These are phyloP conservation scores for Porphyra umbilicalis DNA, from an alignment of 31 red algal species.

Conservation along the genomic window DNA sequence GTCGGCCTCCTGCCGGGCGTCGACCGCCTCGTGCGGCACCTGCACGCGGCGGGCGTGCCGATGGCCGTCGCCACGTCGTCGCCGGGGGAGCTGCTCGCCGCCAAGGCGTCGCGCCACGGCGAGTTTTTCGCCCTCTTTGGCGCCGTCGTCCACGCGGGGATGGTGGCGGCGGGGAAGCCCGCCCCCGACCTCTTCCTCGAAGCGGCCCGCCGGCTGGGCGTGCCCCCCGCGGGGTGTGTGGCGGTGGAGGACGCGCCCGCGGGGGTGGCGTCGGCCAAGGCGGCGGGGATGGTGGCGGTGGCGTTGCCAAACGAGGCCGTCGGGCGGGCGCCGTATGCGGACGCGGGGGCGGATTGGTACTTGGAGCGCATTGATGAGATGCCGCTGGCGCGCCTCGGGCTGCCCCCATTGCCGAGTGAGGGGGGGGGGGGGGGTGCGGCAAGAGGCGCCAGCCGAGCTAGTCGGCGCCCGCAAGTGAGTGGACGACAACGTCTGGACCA, in stretches of 20 bases:
- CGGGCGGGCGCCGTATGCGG: constrained; percentile 41
- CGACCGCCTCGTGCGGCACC: constrained; percentile 28
- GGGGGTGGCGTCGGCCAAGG: constrained; percentile 45
- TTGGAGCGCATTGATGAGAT: neutral
- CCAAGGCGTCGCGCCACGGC: constrained; percentile 56
- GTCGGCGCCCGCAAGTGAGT: neutral
- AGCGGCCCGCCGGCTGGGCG: constrained; percentile 45
- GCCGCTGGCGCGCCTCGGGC: neutral
- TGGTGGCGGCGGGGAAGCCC: constrained; percentile 66
- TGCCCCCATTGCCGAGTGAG: neutral
- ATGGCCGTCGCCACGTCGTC: constrained; percentile 77
- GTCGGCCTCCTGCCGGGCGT: constrained; percentile 59
- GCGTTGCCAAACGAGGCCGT: constrained; percentile 54
- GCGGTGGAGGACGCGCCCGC: constrained; percentile 85
- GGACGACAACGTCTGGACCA: no score
- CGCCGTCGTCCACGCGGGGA: constrained; percentile 45
- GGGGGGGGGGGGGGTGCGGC: neutral
- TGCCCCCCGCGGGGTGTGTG: constrained; percentile 45
- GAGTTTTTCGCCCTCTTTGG: constrained; percentile 60
- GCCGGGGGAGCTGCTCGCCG: constrained; percentile 40
- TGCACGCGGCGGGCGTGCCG: constrained; percentile 31
- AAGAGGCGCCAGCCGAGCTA: neutral
- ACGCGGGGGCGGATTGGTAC: neutral
- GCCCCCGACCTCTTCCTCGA: constrained; percentile 69
- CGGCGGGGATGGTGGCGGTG: constrained; percentile 71